Conservation (phyloP, 805 yeast genomes). For the Myxozyma udenii region DNA sequence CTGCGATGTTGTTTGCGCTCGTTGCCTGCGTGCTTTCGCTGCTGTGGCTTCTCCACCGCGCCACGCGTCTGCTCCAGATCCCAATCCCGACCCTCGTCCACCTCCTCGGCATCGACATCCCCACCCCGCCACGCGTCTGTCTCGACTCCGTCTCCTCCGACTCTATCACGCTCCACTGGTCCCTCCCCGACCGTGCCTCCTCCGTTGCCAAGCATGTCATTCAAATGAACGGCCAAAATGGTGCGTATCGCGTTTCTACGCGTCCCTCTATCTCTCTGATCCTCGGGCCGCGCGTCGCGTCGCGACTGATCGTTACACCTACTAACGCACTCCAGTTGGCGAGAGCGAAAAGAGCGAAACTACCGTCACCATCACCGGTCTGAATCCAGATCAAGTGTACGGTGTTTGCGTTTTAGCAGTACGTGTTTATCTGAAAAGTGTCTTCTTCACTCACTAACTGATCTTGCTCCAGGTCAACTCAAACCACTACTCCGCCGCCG, state of each 20-base stretch:
- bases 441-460: background rate
- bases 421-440: conserved; percentile 8
- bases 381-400: conserved; percentile 38
- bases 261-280: background rate
- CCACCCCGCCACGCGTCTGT: conserved; percentile 37
- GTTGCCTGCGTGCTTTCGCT: conserved; percentile 35
- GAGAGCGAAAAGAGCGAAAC: conserved; percentile 40
- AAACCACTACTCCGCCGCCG: conserved; percentile 29
- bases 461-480: conserved; percentile 19
- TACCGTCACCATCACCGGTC: conserved; percentile 36
- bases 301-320: too few species aligned
- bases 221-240: conserved; percentile 38
- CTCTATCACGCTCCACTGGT: conserved; percentile 39
- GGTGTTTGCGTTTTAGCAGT: conserved; percentile 38
- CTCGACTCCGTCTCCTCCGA: conserved; percentile 36
- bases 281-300: too few species aligned
- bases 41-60: conserved; percentile 39
- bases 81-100: conserved; percentile 38
- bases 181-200: conserved; percentile 36
- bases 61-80: conserved; percentile 37
- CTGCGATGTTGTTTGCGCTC: conserved; percentile 27
- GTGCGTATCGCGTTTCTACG: conserved; percentile 19
- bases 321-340: conserved; percentile 15
- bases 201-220: conserved; percentile 36
- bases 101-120: conserved; percentile 39